phyloP scores from a whole-genome alignment of 441 rosid species.

The Hura crepitans region DNA sequence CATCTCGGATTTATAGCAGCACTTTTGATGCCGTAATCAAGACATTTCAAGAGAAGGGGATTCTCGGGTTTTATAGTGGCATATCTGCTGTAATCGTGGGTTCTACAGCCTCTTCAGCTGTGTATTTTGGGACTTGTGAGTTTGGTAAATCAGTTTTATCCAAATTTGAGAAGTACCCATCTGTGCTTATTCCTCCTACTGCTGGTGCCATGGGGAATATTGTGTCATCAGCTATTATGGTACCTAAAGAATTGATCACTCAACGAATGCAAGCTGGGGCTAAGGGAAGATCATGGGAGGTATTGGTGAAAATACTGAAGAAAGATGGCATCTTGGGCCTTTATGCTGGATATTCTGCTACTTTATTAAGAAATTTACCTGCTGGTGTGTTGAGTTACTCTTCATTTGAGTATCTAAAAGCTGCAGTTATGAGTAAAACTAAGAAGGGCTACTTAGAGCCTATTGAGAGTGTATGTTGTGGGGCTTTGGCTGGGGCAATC shows the following conservation, averaged over 20 bases:
- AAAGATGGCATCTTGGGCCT: slow-evolving; percentile 83
- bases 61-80: slow-evolving; percentile 83
- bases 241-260: slow-evolving; percentile 82
- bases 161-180: slow-evolving; percentile 51
- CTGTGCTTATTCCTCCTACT: slow-evolving; percentile 81
- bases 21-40: slow-evolving; percentile 68
- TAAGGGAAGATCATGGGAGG: slow-evolving; percentile 77
- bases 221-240: slow-evolving; percentile 90
- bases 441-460: slow-evolving; percentile 66
- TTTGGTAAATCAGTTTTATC: slow-evolving; percentile 81
- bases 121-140: slow-evolving; percentile 94
- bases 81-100: slow-evolving; percentile 92
- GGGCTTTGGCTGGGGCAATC: slow-evolving; percentile 89
- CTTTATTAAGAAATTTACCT: slow-evolving; percentile 77
- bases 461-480: slow-evolving; percentile 75
- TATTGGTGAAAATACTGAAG: slow-evolving; percentile 60
- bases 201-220: slow-evolving; percentile 97
- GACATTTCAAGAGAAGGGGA: slow-evolving; percentile 69
- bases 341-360: slow-evolving; percentile 88
- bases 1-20: slow-evolving; percentile 60
- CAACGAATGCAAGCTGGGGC: slow-evolving; percentile 95
- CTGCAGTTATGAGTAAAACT: slow-evolving; percentile 65
- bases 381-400: slow-evolving; percentile 93
- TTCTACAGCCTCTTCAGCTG: slow-evolving; percentile 87
- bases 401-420: slow-evolving; percentile 81